Evolutionary conservation across 352 stramenopile species (phyloP), one percentile per base, ranked within the genome.

Genomic region (Phytophthora lateralis): DNA sequence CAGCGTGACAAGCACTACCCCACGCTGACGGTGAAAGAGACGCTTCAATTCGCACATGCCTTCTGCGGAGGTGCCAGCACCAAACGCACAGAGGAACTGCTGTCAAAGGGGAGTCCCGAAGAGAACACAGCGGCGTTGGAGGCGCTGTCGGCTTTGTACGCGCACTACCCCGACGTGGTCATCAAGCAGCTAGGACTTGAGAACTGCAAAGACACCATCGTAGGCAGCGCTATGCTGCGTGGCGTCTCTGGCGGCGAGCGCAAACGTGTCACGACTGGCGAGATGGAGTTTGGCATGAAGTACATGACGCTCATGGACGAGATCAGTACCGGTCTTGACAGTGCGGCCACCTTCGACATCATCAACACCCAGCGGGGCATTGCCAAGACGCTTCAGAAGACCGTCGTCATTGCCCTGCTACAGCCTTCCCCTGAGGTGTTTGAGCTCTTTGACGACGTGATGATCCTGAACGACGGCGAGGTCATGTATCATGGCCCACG

Each of bases 281-380:
- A 93, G 73, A 98, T 98, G 82, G 70, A 95, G 43, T 85, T 93
- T 45, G 73, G 76, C 32, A 72, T 78, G 47, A 80, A 85, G 62
- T 84, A 80, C 54, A 75, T 97, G 37, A 71, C 82, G n/a, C 85
- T 94, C 43, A 85, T 87, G 66, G 93, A 98, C 58, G 87, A 97
- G 72, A 97, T 98, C 66, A 96, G 82, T 56, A 98, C 91, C 10
- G 95, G 95, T 7, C 82, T 98, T 65, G 54, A 91, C 91, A 71
- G 69, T 89, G 49, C 71, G 80, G 30, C 92, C 46, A 79, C 66
- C 4, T 75, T 61, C 41, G 62, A 75, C 46, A 75, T 75, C 50
- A 72, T 75, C 35, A 72, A 21, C 24, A 76, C 62, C 2, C 63
- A 76, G 50, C 67, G 67, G 0, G 45, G 57, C 6, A 71, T 70